These are phyloP conservation scores for Colletotrichum australisinense DNA, from an alignment of 2,329 filamentous ascomycete species.

Conservation along the genomic window DNA sequence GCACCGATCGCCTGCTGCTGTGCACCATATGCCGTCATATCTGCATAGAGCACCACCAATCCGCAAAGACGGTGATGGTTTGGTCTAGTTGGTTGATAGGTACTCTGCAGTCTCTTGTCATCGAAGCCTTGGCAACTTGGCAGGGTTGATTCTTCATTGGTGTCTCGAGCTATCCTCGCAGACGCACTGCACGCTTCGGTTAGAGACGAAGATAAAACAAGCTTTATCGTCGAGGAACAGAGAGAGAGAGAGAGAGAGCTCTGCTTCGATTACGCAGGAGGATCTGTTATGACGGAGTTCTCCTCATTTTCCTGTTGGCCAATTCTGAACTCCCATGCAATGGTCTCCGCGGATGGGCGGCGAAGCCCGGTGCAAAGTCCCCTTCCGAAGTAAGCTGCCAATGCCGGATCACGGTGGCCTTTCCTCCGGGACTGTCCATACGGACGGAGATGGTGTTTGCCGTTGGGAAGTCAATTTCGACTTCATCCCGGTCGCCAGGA, in stretches of 20 bases:
- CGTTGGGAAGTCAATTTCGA: slow-evolving; percentile 7
- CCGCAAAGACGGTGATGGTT: not conserved
- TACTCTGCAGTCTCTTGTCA: not conserved
- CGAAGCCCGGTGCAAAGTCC: not conserved
- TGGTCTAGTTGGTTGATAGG: too few species aligned
- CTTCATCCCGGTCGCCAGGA: not conserved
- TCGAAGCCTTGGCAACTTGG: not conserved
- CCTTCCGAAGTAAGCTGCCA: not conserved
- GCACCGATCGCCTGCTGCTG: not conserved
- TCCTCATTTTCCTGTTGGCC: not conserved
- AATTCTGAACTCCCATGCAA: not conserved
- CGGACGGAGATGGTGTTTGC: not conserved
- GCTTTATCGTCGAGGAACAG: too few species aligned
- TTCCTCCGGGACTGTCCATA: not conserved
- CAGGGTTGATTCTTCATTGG: not conserved
- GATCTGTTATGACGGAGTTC: too few species aligned
- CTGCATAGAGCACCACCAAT: not conserved
- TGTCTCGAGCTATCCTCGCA: not conserved
- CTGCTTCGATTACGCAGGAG: not conserved
- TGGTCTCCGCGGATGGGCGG: not conserved
- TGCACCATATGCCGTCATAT: not conserved
- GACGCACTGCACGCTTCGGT: not conserved
- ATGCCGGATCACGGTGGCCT: not conserved
- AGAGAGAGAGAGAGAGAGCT: too few species aligned
- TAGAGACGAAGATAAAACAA: too few species aligned